phyloP scores from a whole-genome alignment of 768 basidiomycete genomes.

The Rhodotorula toruloides region DNA sequence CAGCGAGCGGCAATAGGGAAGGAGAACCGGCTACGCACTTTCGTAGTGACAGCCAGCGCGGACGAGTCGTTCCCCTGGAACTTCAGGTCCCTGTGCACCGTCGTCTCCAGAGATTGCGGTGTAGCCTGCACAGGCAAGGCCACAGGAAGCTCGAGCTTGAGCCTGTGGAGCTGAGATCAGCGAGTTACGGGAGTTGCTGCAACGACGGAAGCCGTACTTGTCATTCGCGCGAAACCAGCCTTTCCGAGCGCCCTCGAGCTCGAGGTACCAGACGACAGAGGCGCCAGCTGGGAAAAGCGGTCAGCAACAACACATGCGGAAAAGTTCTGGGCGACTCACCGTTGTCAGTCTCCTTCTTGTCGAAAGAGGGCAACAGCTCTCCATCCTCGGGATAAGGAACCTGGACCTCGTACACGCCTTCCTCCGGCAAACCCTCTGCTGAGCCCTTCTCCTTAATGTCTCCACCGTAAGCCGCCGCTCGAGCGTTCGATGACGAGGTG shows the following conservation, averaged over 20 bases:
- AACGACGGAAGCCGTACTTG: neutral
- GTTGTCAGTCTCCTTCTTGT: neutral
- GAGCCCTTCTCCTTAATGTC: conserved; percentile 3
- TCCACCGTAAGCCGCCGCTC: no score
- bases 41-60: neutral
- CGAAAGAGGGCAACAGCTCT: conserved; percentile 3
- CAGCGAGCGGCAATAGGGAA: no score
- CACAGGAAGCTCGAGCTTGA: conserved; percentile 9
- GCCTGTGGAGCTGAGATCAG: neutral
- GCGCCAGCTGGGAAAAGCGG: neutral
- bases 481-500: neutral
- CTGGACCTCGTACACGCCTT: conserved; percentile 12
- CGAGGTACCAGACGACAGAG: neutral
- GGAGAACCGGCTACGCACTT: neutral
- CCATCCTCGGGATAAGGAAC: neutral
- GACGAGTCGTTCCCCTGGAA: neutral
- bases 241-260: conserved; percentile 10
- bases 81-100: neutral
- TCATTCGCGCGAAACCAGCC: conserved; percentile 11
- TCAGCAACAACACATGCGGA: neutral
- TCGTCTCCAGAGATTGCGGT: neutral
- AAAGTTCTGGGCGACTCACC: neutral
- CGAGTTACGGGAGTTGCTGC: neutral
- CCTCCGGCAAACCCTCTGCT: neutral
- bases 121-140: neutral